Percentiles rank a stretch among this genome's conserved stretches.
phyloP scores from a whole-genome alignment of 805 yeast species.

The Lipomyces sp. region DNA sequence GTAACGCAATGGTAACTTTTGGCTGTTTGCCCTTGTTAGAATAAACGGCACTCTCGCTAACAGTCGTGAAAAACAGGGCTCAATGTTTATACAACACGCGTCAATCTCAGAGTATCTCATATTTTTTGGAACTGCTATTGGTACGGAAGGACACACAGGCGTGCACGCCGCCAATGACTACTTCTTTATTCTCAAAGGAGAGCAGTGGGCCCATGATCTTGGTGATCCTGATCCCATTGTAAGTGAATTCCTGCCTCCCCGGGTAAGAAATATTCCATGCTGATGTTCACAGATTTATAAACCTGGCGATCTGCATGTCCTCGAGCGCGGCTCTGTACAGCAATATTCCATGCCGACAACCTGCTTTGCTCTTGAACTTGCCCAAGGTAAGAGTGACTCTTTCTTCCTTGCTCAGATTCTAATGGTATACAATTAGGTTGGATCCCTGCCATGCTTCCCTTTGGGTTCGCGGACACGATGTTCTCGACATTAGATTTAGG shows the following conservation, averaged over 20 bases:
- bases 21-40: neutral
- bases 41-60: neutral
- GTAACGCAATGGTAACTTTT: constrained; percentile 80
- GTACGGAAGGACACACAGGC: constrained; percentile 96
- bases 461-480: constrained; percentile 82
- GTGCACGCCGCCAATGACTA: constrained; percentile 97
- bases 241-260: neutral
- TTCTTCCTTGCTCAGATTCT: neutral
- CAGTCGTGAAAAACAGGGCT: constrained; percentile 44
- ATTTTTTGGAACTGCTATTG: constrained; percentile 89
- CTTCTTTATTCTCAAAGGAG: constrained; percentile 85
- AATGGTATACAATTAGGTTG: constrained; percentile 55
- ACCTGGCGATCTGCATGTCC: constrained; percentile 88
- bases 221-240: constrained; percentile 60
- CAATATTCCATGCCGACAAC: constrained; percentile 87
- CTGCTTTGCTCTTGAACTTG: constrained; percentile 88
- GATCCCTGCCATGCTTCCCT: constrained; percentile 98
- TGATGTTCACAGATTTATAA: constrained; percentile 56
- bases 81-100: constrained; percentile 93
- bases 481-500: constrained; percentile 79
- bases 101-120: constrained; percentile 91
- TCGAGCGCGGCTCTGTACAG: constrained; percentile 71
- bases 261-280: neutral
- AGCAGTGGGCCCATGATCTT: constrained; percentile 73
- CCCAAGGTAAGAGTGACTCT: constrained; percentile 60